These are phyloP conservation scores for Mucor sp. DNA, from an alignment of 371 early-diverging fungal species.

Conservation along the genomic window DNA sequence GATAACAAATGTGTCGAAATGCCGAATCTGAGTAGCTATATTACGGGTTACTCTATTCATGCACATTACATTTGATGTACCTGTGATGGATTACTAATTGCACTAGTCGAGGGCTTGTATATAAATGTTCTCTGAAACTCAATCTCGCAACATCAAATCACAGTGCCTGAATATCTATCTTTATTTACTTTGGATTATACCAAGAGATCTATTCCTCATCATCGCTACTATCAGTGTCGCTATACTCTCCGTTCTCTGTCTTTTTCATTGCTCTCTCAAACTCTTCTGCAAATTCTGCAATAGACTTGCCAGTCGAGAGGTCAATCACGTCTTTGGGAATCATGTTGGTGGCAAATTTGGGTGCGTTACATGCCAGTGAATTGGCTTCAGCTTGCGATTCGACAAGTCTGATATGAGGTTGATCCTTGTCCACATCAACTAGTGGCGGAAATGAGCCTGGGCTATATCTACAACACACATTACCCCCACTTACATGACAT, in stretches of 20 bases:
- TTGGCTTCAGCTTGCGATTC: slow-evolving; percentile 55
- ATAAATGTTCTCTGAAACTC: no score
- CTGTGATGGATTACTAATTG: no score
- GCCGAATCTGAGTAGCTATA: background rate
- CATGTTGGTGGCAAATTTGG: slow-evolving; percentile 67
- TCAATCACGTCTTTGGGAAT: slow-evolving; percentile 79
- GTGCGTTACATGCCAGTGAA: slow-evolving; percentile 41
- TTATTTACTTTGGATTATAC: background rate
- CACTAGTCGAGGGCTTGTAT: no score
- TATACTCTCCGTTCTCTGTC: slow-evolving; percentile 14
- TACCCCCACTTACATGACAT: slow-evolving; percentile 37
- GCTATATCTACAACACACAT: background rate
- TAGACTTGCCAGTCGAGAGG: slow-evolving; percentile 69
- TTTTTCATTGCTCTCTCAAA: slow-evolving; percentile 55
- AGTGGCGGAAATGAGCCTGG: background rate
- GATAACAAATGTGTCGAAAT: background rate
- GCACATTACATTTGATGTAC: no score
- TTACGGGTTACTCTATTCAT: background rate
- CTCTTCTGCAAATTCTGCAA: slow-evolving; percentile 75
- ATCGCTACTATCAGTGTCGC: slow-evolving; percentile 5
- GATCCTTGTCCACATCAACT: slow-evolving; percentile 27
- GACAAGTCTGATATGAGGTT: slow-evolving; percentile 51
- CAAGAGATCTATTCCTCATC: slow-evolving; percentile 4
- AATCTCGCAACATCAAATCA: background rate
- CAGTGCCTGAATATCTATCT: no score